Evolutionary conservation across 176 grass and related monocot genomes (phyloP), one percentile per base, ranked within the genome.

Genomic region (Raddia guianensis): DNA sequence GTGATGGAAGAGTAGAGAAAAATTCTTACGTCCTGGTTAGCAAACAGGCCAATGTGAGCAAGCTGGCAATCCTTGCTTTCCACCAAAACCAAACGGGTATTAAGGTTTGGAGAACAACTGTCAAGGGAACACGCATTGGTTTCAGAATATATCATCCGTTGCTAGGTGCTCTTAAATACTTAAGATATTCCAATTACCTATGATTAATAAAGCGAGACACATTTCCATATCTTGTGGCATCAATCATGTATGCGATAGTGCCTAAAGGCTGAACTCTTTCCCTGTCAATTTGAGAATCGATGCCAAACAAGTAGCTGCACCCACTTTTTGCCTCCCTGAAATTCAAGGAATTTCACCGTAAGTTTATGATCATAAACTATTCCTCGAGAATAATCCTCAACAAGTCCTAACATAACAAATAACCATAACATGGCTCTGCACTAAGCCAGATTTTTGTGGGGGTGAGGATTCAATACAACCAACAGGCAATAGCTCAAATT

Each of bases 171-270:
- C 62, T 63, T 79, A 83, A 64, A 75, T 52, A 51, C 9, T 64
- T 65, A 43, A 69, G 57, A 51, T 20, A 74, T 56, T 53, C 5
- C 12, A 65, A 67, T 86, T 65, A 98, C 96, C 96, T 98, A 85
- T 98, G 96, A 82, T 99, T 95, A 82, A 99, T 99, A 89, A 95
- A 99, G 35, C 92, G 86, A n/a, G 92, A 89, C 12, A 95, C 85
- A 84, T 99, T 99, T 44, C 89, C 90, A 82, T 89, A 93, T 83
- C 86, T 91, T 43, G 81, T 84, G 53, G 96, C 86, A 91, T 99
- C 96, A 77, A 95, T 95, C 76, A 81, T 78, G 87, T 81, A 93
- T 33, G 63, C 51, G 6, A 76, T 52, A 52, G 63, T 73, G 49
- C 91, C 92, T 62, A 74, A 78, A 66, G 80, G 86, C 58, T 72